A percentile compares a stretch with the other conserved stretches of the same genome.
These are phyloP conservation scores for Biancaea sappan DNA, from an alignment of 306 rosid genomes.

Conservation along the genomic window DNA sequence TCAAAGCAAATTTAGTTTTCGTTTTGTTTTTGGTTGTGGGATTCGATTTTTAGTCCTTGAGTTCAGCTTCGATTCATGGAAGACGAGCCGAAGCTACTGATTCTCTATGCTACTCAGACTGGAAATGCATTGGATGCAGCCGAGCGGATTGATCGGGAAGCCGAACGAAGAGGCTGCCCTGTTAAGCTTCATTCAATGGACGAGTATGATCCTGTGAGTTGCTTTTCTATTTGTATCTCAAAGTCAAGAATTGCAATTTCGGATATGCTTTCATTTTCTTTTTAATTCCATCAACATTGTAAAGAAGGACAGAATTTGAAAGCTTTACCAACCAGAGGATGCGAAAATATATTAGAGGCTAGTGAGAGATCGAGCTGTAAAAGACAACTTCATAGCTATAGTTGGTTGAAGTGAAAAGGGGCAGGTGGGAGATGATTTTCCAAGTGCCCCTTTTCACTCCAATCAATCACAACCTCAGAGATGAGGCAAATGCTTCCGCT, in stretches of 20 bases:
- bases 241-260: background rate
- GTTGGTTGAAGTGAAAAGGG: background rate
- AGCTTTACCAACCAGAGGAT: background rate
- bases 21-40: background rate
- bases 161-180: slow-evolving; percentile 70
- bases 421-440: too few relatives aligned
- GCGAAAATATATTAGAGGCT: background rate
- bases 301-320: background rate
- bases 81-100: slow-evolving; percentile 48
- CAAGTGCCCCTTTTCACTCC: too few relatives aligned
- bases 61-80: slow-evolving; percentile 29
- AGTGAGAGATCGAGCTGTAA: background rate
- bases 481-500: background rate
- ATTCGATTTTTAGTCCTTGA: background rate
- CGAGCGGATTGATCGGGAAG: slow-evolving; percentile 80
- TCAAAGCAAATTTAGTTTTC: too few relatives aligned
- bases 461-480: too few relatives aligned
- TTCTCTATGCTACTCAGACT: slow-evolving; percentile 80
- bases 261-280: background rate
- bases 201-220: slow-evolving; percentile 66
- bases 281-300: background rate
- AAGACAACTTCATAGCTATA: background rate
- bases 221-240: background rate
- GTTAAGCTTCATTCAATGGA: slow-evolving; percentile 57
- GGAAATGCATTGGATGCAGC: slow-evolving; percentile 93